These are phyloP conservation scores for Sphagnum magellanicum DNA, from an alignment of 228 moss, liverwort and hornwort genomes.

Conservation along the genomic window DNA sequence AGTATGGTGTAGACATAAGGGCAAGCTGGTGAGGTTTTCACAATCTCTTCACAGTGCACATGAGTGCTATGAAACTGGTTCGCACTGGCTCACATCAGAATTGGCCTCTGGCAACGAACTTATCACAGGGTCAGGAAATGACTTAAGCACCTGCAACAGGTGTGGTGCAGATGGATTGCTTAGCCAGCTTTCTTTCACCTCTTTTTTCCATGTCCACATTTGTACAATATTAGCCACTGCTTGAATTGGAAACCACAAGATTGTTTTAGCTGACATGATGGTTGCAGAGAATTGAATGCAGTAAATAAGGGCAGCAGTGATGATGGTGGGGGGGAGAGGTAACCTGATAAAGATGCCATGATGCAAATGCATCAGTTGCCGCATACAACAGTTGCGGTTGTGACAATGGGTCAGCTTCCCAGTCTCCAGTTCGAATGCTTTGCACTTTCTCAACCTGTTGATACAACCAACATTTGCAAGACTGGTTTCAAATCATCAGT, in stretches of 20 bases:
- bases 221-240: neutral
- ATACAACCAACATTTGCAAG: neutral
- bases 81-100: neutral
- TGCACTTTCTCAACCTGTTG: constrained; percentile 48
- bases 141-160: constrained; percentile 43
- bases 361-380: constrained; percentile 73
- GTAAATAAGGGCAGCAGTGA: no score
- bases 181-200: neutral
- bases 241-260: neutral
- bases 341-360: constrained; percentile 59
- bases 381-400: constrained; percentile 63
- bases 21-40: no score
- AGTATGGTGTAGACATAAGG: no score
- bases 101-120: constrained; percentile 13
- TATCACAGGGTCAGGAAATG: constrained; percentile 21
- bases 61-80: no score
- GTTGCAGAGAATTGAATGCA: neutral
- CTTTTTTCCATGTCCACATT: neutral
- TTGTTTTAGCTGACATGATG: neutral
- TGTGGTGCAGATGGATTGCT: neutral
- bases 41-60: no score
- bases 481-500: neutral
- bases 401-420: constrained; percentile 65
- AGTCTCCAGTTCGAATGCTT: constrained; percentile 61
- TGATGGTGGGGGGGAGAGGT: no score